A percentile compares a stretch with the other conserved stretches of the same genome.
These are phyloP conservation scores for Hypoxylon rubiginosum DNA, from an alignment of 2,329 filamentous ascomycete genomes.

Conservation along the genomic window DNA sequence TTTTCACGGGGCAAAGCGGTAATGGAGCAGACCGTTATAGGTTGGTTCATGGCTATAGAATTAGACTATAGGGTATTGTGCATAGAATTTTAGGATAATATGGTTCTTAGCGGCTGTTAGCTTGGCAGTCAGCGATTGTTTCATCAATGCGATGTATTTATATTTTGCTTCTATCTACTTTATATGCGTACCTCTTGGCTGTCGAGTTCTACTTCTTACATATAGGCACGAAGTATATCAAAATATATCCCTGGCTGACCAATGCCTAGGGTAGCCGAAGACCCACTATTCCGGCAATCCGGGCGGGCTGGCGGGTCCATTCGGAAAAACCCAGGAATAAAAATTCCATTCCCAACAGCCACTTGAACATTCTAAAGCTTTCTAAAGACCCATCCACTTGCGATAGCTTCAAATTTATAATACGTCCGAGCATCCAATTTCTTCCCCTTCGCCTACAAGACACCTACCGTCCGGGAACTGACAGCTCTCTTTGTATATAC, in stretches of 20 bases:
- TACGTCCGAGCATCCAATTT: slow-evolving; percentile 26
- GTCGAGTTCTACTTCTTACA: too few species aligned
- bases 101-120: slow-evolving; percentile 18
- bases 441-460: slow-evolving; percentile 16
- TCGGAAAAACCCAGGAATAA: slow-evolving; percentile 52
- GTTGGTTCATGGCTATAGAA: slow-evolving; percentile 45
- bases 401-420: slow-evolving; percentile 49
- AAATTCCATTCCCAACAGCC: slow-evolving; percentile 39
- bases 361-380: slow-evolving; percentile 51
- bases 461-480: slow-evolving; percentile 11
- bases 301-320: slow-evolving; percentile 25
- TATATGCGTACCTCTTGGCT: not conserved
- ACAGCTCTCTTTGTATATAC: slow-evolving; percentile 17
- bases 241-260: not conserved
- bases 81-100: slow-evolving; percentile 42
- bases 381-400: slow-evolving; percentile 46
- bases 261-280: not conserved
- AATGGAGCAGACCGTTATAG: slow-evolving; percentile 44
- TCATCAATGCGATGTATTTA: slow-evolving; percentile 31
- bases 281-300: slow-evolving; percentile 16
- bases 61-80: slow-evolving; percentile 44
- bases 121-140: slow-evolving; percentile 16
- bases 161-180: slow-evolving; percentile 17
- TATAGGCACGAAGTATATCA: too few species aligned
- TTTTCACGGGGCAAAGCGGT: slow-evolving; percentile 36